phyloP scores from a whole-genome alignment of 1,284 basidiomycete genomes.

The Ceratobasidium sp. region DNA sequence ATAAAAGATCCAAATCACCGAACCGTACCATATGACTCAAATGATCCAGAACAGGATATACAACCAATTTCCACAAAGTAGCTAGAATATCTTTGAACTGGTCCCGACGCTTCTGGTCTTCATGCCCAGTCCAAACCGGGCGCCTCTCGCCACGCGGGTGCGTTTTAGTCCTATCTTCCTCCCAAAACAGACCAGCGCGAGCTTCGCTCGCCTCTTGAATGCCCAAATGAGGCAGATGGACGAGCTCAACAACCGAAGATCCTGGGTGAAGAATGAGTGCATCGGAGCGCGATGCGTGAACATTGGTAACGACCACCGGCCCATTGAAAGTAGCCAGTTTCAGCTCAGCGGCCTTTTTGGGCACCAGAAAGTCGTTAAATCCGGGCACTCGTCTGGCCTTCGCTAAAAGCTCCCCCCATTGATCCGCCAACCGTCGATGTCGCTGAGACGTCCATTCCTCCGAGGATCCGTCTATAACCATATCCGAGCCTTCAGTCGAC shows the following conservation, averaged over 20 bases:
- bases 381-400: conserved; percentile 9
- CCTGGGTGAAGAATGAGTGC: conserved; percentile 48
- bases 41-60: conserved; percentile 18
- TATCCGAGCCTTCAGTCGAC: neutral
- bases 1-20: neutral
- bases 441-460: neutral
- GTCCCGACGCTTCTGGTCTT: too few species aligned
- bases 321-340: conserved; percentile 48
- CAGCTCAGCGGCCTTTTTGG: conserved; percentile 44
- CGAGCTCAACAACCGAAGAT: neutral
- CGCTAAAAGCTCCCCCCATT: conserved; percentile 3
- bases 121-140: neutral
- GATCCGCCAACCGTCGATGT: conserved; percentile 18
- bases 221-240: neutral
- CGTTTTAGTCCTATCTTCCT: neutral
- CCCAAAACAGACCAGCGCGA: neutral
- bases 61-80: conserved; percentile 8
- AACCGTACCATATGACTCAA: conserved; percentile 12
- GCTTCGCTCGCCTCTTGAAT: neutral
- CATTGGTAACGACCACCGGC: conserved; percentile 53
- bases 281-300: conserved; percentile 48
- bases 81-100: neutral
- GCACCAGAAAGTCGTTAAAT: conserved; percentile 42
- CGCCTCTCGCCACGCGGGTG: neutral
- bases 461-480: too few species aligned